A percentile compares a stretch with the other conserved stretches of the same genome.
Evolutionary conservation across 2,329 filamentous ascomycete species (phyloP).

Genomic region (Aureobasidium sp.): DNA sequence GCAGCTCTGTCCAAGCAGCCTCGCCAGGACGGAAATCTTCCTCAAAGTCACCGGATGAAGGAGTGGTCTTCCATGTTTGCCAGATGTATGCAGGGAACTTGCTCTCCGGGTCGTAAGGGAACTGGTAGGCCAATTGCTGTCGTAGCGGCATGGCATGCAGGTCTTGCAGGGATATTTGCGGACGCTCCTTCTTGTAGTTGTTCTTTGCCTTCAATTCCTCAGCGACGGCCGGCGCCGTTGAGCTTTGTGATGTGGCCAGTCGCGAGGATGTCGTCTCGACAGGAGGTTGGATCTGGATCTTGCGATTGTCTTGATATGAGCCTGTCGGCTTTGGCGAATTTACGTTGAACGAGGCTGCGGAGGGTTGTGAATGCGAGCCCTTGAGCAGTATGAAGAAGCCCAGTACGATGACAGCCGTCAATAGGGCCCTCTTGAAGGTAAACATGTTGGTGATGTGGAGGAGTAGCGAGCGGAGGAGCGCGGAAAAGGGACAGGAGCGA

Average conservation of each 20-base stretch:
- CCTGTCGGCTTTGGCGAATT: slow-evolving; percentile 31
- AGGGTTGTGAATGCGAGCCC: slow-evolving; percentile 41
- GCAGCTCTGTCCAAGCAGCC: slow-evolving; percentile 77
- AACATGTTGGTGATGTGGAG: slow-evolving; percentile 49
- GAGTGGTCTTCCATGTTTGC: slow-evolving; percentile 95
- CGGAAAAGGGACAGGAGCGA: neutral
- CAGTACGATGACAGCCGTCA: slow-evolving; percentile 61
- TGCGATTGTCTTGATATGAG: slow-evolving; percentile 27
- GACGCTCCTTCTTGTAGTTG: slow-evolving; percentile 33
- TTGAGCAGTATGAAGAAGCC: slow-evolving; percentile 62
- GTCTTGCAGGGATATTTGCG: slow-evolving; percentile 60
- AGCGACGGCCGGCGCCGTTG: slow-evolving; percentile 6
- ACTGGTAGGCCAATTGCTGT: slow-evolving; percentile 82
- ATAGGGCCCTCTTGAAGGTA: slow-evolving; percentile 66
- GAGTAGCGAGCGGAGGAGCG: neutral
- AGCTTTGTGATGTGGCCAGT: slow-evolving; percentile 21
- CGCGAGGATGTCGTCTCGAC: slow-evolving; percentile 8
- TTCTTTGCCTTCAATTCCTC: slow-evolving; percentile 16
- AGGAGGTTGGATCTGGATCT: slow-evolving; percentile 20
- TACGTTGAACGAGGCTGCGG: slow-evolving; percentile 16
- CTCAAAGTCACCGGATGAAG: slow-evolving; percentile 65
- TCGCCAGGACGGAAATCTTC: slow-evolving; percentile 72
- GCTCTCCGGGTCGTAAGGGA: slow-evolving; percentile 77
- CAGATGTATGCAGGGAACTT: slow-evolving; percentile 98
- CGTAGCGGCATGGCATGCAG: slow-evolving; percentile 63